Evolutionary conservation across 2,329 filamentous ascomycete genomes (phyloP), one percentile per base, ranked within the genome.

Genomic region (Akanthomyces lecanii): DNA sequence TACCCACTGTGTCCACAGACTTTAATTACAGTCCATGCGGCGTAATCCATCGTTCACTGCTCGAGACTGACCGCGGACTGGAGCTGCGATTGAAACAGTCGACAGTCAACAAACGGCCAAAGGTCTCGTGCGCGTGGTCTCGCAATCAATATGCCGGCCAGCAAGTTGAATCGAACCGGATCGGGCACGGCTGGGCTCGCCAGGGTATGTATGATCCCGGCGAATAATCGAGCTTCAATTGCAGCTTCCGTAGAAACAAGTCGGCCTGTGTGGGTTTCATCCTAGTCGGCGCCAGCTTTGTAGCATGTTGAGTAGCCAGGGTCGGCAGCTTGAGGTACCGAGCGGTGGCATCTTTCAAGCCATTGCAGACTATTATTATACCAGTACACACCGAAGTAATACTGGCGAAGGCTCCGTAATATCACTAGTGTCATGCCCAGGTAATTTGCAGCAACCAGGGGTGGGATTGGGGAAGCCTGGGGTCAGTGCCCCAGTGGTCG

Each of bases 201-300:
- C 36, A 40, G 58, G 58, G 58, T 61, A 30, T 45, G n/a, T 36
- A 23, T 53, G 40, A 53, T 53, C 58, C 58, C 45, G 40, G 58
- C 48, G 58, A 61, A 61, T 53, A 40, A 61, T 61, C 58, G 58
- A 61, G 58, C 48, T 48, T 61, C 58, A 61, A 53, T 25, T 61
- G 58, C 48, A 53, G 58, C 48, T 53, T 14, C 18, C 6, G 47
- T 36, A 61, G 28, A 60, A 52, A 61, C 28, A 52, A 36, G 11
- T 53, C 16, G 48, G 38, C 45, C 58, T n/a, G 6, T 45, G 58
- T 61, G 58, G 58, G 57, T 23, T 51, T 52, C 57, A 60, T 25
- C 47, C 57, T 60, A 42, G 57, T 60, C 57, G 33, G 57, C 42
- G 16, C 47, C 47, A 60, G 57, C 36, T 44, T 30, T 28, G 58